A percentile compares a stretch with the other conserved stretches of the same genome.
Evolutionary conservation across 140 eudicot species (phyloP).

Genomic region (Erigeron philadelphicus): DNA sequence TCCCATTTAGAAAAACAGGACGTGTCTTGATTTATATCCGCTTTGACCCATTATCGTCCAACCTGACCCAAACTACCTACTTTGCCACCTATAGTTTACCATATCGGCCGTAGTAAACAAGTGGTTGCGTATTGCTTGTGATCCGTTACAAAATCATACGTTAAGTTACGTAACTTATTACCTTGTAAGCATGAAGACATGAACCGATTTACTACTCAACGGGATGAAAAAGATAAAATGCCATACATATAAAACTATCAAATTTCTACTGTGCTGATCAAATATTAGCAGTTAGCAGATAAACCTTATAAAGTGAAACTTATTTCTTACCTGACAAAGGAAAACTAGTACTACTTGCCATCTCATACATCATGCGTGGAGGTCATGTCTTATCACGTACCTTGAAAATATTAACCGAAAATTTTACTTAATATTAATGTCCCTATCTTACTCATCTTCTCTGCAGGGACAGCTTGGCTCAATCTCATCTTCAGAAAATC

Average conservation of each 20-base stretch:
- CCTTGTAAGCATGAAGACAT: constrained; percentile 12
- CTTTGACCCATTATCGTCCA: not conserved
- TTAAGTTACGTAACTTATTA: not conserved
- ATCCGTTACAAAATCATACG: not conserved
- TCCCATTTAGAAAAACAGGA: not conserved
- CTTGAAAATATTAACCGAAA: not conserved
- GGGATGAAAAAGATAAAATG: not conserved
- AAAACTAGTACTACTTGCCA: not conserved
- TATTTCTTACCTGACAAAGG: not conserved
- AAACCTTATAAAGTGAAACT: too few relatives aligned
- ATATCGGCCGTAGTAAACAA: not conserved
- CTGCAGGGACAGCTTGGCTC: constrained; percentile 70
- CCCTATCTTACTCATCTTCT: constrained; percentile 20
- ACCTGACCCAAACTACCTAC: not conserved
- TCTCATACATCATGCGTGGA: not conserved
- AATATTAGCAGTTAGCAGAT: not conserved
- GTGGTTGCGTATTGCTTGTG: not conserved
- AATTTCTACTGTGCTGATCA: not conserved
- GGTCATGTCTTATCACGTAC: not conserved
- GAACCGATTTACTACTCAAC: not conserved
- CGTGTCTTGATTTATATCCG: not conserved
- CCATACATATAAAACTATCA: not conserved
- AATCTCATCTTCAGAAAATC: constrained; percentile 56
- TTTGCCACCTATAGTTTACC: not conserved
- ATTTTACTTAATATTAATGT: not conserved